Evolutionary conservation across 78 protist genomes (phyloP), one percentile per base, ranked within the genome.

Genomic region (Dictyostelium discoideum): DNA sequence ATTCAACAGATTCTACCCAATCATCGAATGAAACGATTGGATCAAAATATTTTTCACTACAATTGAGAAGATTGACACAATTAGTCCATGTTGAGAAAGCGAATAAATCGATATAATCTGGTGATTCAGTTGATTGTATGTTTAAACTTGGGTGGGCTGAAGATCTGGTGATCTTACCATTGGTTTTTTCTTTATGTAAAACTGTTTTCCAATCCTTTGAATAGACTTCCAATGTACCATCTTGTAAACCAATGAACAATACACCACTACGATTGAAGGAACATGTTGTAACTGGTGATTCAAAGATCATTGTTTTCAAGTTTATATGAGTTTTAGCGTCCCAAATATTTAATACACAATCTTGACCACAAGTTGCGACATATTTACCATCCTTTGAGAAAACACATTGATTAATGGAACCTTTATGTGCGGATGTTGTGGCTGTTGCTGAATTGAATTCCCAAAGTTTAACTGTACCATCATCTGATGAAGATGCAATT

Each of bases 401-500:
- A 10, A 84, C 73, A 46, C 85, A 48, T 14, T 24, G 18, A 22
- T 67, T 84, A 40, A 95, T 67, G 13, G 37, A 1, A 8, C 69
- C 85, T 46, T 73, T 86, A 67, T 73, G 89, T 8, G 87, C 79
- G 1, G 67, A 37, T 22, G 29, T 11, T 16, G 60, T 3, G 3
- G 22, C 13, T 8, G 92, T 79, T 20, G 76, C 72, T 0, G 80
- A 18, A 5, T 44, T 76, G 46, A 85, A 85, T 20, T 81, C 87
- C 97, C 97, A 95, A 39, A 95, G 24, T 74, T 82, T 81, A 13
- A 90, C 92, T 0, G 95, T 65, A 20, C 92, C 87, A 63, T 95
- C 97, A 18, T 84, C 85, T 0, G 93, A 81, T 4, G 97, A 16
- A 4, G 95, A 72, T 9, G 84, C 95, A 50, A 94, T 32, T 37